Evolutionary conservation across 2,329 filamentous ascomycete species (phyloP), one percentile per base, ranked within the genome.

Genomic region (Penicillium griseofulvum): DNA sequence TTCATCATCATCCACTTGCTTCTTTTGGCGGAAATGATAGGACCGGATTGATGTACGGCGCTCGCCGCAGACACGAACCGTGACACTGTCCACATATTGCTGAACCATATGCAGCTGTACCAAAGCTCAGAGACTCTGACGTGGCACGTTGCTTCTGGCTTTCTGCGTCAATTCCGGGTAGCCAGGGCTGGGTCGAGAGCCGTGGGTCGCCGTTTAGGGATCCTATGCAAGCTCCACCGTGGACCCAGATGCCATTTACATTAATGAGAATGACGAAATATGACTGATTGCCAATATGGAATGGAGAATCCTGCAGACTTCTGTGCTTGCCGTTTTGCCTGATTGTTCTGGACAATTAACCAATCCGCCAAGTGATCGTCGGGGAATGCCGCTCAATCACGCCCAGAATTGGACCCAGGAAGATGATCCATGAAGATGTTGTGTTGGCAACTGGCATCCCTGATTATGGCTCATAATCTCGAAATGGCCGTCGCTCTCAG

Each of bases 101-200:
- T 62, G 58, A 67, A 68, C 67, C 61, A 65, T 65, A 69, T 73
- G 71, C 71, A 73, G 63, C 65, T 73, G 69, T 70, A 70, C 65
- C 68, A 72, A 63, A 71, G 61, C 65, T 69, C 68, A 61, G 66
- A 68, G 63, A 65, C 66, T 72, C 70, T 75, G 72, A 75, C 72
- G 72, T 75, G 72, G 72, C 72, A 65, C 55, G 55, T 61, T 64
- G 58, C 61, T 66, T 73, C 66, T 74, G 71, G 72, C 60, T 64
- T 57, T 59, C 43, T 54, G 52, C 54, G 48, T 64, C 55, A 55
- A 64, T 60, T 67, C 53, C 55, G 63, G 59, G 58, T 60, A 63
- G 56, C 56, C 56, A 61, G 49, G 60, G 60, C 62, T 67, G 62
- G 52, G 56, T 60, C 53, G 59, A 61, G 58, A 56, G 47, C 61